Base-by-base conservation (phyloP, 2,329 filamentous ascomycete species). In the Colletotrichum gigasporum region DNA sequence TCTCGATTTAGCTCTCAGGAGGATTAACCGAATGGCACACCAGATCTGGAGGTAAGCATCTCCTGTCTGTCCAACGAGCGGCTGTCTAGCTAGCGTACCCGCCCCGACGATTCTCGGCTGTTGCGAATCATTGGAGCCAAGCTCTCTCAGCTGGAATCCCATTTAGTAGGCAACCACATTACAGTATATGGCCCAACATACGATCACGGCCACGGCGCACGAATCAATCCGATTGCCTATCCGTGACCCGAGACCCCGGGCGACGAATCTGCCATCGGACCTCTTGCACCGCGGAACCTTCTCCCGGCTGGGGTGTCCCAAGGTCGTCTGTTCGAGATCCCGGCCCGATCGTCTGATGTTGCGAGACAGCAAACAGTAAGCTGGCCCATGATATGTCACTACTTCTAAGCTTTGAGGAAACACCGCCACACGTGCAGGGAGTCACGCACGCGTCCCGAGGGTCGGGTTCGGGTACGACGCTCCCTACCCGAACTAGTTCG, bases 261-360 rank as follows among this genome's bases (percentile, higher is more conserved):
- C 8, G 11, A 24, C 30, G 34, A 61, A 37, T 28, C 44, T 61
- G 55, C 41, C 56, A 42, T 28, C 48, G 50, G 34, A 32, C 39
- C n/a, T 53, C 14, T 9, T 24, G 14, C 22, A n/a, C 37, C 18
- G 34, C n/a, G 48, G 18, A 26, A 53, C 9, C 32, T 8, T 8
- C 28, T 45, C 39, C 16, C 47, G 22, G 30, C 35, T 54, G 28
- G 35, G 28, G 34, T 45, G 62, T 54, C 51, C 61, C 50, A 62
- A 62, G 48, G 44, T 26, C 30, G 42, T 62, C 56, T 65, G 62
- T 65, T 54, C 48, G 48, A 65, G 57, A 53, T 62, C 42, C 35
- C 34, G 48, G 57, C 26, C 50, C 42, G 57, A 65, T 65, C 42
- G 30, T 65, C 62, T 55, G 50, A 62, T 62, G 11, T 65, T 9